Evolutionary conservation across 352 stramenopile genomes (phyloP).

Genomic region (Phytophthora podocarpi): DNA sequence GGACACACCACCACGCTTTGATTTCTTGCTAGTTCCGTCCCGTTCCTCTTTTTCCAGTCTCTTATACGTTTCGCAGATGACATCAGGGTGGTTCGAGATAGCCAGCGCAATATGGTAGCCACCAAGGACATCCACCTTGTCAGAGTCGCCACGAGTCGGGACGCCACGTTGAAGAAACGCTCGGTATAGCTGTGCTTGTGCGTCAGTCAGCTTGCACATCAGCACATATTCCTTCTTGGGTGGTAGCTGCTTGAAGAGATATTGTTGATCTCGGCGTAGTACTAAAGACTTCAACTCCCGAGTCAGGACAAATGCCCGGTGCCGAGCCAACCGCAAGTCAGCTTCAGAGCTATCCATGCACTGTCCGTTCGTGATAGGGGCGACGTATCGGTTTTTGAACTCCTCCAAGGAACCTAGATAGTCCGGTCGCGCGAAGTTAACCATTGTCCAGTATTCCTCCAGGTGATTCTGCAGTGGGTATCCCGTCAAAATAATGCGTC

Average conservation of each 20-base stretch:
- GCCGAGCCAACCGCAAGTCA: conserved; percentile 70
- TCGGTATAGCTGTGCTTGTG: conserved; percentile 79
- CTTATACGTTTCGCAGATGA: conserved; percentile 72
- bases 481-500: conserved; percentile 94
- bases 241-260: conserved; percentile 81
- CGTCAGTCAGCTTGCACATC: conserved; percentile 78
- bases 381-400: conserved; percentile 91
- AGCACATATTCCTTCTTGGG: conserved; percentile 91
- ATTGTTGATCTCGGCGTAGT: conserved; percentile 86
- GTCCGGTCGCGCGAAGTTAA: conserved; percentile 88
- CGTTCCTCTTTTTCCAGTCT: conserved; percentile 60
- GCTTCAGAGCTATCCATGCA: conserved; percentile 79
- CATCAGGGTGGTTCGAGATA: conserved; percentile 91
- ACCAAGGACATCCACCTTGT: conserved; percentile 73
- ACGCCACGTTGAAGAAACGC: conserved; percentile 69
- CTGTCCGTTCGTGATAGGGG: conserved; percentile 89
- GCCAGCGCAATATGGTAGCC: conserved; percentile 88
- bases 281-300: conserved; percentile 82
- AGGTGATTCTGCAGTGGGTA: conserved; percentile 97
- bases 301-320: conserved; percentile 83
- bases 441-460: conserved; percentile 93
- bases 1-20: conserved; percentile 25
- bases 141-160: conserved; percentile 56
- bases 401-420: conserved; percentile 82
- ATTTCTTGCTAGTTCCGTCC: conserved; percentile 43